Percentiles rank a stretch among this genome's conserved stretches.
Conservation (phyloP, 306 rosid genomes). For the Sicyos edulis region DNA sequence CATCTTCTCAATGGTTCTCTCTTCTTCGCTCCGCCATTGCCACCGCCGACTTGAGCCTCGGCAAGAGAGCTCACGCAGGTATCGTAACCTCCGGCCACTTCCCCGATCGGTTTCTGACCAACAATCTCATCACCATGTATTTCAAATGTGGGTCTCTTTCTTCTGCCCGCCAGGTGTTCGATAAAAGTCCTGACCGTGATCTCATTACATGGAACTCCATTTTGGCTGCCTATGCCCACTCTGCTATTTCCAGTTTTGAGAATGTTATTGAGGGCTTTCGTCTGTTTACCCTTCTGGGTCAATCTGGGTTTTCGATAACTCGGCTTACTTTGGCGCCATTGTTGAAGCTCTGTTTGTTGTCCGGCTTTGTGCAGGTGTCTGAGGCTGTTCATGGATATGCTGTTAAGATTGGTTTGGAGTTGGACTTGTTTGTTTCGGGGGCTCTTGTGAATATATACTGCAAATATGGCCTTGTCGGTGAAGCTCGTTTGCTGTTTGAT, state of each 20-base stretch:
- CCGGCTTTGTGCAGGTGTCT: constrained; percentile 38
- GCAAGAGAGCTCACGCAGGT: constrained; percentile 52
- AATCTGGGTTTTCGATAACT: constrained; percentile 35
- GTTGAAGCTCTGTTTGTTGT: constrained; percentile 48
- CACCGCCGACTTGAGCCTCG: constrained; percentile 44
- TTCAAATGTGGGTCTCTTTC: constrained; percentile 52
- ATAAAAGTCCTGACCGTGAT: constrained; percentile 44
- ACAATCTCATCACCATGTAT: constrained; percentile 74
- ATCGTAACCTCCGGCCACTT: constrained; percentile 39
- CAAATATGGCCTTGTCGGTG: constrained; percentile 38
- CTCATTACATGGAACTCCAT: constrained; percentile 81
- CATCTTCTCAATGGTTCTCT: constrained; percentile 44
- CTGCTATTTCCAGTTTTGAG: constrained; percentile 25
- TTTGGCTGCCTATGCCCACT: constrained; percentile 50
- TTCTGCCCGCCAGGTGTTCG: constrained; percentile 64
- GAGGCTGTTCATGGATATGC: constrained; percentile 66
- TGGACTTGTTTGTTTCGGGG: constrained; percentile 62
- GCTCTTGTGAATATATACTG: constrained; percentile 65
- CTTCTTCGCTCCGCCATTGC: constrained; percentile 61
- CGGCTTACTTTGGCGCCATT: constrained; percentile 63
- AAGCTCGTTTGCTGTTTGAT: constrained; percentile 65
- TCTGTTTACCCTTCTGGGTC: constrained; percentile 53
- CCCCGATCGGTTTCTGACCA: constrained; percentile 43
- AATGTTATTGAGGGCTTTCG: constrained; percentile 39
- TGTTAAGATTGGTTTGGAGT: constrained; percentile 54